Conservation (phyloP, 176 grass and related monocot genomes). For the Hordeum marinum region DNA sequence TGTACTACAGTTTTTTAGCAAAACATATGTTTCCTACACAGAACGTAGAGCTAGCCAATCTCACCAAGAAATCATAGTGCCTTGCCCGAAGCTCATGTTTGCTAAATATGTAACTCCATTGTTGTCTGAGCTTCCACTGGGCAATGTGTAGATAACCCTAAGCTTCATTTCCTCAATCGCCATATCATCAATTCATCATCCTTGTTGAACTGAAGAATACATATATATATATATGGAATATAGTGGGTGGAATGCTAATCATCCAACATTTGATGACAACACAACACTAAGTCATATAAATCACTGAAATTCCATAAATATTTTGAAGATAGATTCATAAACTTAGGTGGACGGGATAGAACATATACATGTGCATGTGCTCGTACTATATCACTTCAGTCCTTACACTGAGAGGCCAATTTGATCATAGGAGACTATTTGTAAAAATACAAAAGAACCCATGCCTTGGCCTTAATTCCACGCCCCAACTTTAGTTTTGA, state of each 20-base stretch:
- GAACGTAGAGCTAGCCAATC: conserved; percentile 1
- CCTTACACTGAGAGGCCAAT: too few species aligned
- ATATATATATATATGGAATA: not conserved
- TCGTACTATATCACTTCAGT: too few species aligned
- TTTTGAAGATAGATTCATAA: too few species aligned
- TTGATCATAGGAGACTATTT: too few species aligned
- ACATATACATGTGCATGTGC: too few species aligned
- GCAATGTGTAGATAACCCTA: conserved; percentile 66
- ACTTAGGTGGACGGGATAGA: too few species aligned
- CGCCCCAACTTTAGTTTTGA: too few species aligned
- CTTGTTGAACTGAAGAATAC: conserved; percentile 75
- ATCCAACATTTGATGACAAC: not conserved
- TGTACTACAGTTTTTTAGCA: not conserved
- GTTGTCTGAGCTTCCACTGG: conserved; percentile 37
- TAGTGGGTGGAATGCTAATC: not conserved
- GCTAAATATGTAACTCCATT: conserved; percentile 52
- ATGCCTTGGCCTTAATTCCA: too few species aligned
- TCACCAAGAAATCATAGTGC: conserved; percentile 60
- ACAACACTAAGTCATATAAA: not conserved
- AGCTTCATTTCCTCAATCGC: conserved; percentile 94
- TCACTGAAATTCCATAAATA: too few species aligned
- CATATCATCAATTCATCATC: conserved; percentile 67
- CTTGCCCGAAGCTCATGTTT: conserved; percentile 23
- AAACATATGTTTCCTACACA: not conserved
- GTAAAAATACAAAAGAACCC: too few species aligned